Evolutionary conservation across 2,329 filamentous ascomycete genomes (phyloP), one percentile per base, ranked within the genome.

Genomic region (Scedosporium aurantiacum): DNA sequence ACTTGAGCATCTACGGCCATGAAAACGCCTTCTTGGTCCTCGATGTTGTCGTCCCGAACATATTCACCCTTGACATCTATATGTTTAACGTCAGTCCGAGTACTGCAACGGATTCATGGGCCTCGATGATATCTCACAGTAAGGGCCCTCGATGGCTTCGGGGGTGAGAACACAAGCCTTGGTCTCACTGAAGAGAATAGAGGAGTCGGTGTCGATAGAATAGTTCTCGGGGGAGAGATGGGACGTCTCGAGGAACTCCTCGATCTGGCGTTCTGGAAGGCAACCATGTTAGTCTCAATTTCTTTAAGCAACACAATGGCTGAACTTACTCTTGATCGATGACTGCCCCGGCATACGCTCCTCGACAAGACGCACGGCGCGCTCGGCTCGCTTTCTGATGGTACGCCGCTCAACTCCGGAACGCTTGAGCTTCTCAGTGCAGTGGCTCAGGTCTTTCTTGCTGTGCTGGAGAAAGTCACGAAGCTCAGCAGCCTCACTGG

Each of bases 101-200:
- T 47, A 57, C 18, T 10, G 10, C 7, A 5, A 21, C 21, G 47
- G 10, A 25, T 40, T 16, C 2, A 5, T 5, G 4, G 14, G 52
- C 5, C 25, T 10, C 18, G 10, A 10, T 18, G 10, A 2, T 2
- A 25, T 60, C 68, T 60, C 67, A 72, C 77, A 69, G 70, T 76
- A 70, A 62, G 80, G 79, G 2, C 79, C 79, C 66, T 80, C 71
- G 2, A 77, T 82, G 16, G 78, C 76, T 64, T 82, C 79, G 0
- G 78, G 77, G 3, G 73, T 76, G 27, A 82, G 70, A 12, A 81
- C 72, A 61, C 80, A 82, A n/a, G 73, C 74, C 25, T 69, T 69
- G 63, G 73, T 73, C 50, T 69, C 69, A 4, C 67, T 67, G 63
- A 76, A 76, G 5, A 76, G 64, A 62, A 62, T 69, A 28, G 66